These are phyloP conservation scores for Cryphonectria carpinicola DNA, from an alignment of 2,329 filamentous ascomycete species.

Conservation along the genomic window DNA sequence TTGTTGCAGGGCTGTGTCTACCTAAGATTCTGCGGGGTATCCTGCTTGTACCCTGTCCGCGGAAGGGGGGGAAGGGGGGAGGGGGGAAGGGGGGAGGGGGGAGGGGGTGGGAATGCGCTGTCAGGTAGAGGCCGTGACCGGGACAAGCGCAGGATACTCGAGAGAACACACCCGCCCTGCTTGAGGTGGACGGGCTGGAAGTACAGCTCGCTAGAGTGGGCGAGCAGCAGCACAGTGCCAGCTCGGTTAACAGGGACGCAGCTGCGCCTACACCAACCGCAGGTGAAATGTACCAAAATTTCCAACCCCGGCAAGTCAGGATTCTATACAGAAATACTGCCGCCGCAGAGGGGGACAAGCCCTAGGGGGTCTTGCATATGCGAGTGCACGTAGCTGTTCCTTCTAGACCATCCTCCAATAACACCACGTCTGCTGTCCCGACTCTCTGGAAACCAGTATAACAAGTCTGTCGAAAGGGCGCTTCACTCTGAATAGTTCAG, in stretches of 20 bases:
- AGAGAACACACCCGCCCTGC: constrained; percentile 1
- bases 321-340: constrained; percentile 7
- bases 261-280: constrained; percentile 20
- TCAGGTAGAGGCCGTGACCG: background rate
- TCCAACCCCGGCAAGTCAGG: constrained; percentile 11
- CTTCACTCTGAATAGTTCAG: constrained; percentile 1
- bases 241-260: constrained; percentile 6
- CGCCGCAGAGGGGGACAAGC: constrained; percentile 9
- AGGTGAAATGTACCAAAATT: constrained; percentile 9
- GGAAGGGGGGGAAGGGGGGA: background rate
- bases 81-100: background rate
- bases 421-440: constrained; percentile 9
- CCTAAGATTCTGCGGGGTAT: constrained; percentile 9
- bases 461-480: constrained; percentile 15
- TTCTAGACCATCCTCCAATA: constrained; percentile 21
- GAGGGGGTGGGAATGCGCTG: background rate
- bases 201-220: background rate
- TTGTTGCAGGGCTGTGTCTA: constrained; percentile 6
- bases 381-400: constrained; percentile 16
- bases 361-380: constrained; percentile 4
- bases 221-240: constrained; percentile 26
- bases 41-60: background rate
- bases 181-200: background rate
- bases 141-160: background rate
- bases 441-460: constrained; percentile 14